Percentiles rank a stretch among this genome's conserved stretches.
Conservation (phyloP, 495 filamentous ascomycete genomes). For the Penicillium chermesinum region DNA sequence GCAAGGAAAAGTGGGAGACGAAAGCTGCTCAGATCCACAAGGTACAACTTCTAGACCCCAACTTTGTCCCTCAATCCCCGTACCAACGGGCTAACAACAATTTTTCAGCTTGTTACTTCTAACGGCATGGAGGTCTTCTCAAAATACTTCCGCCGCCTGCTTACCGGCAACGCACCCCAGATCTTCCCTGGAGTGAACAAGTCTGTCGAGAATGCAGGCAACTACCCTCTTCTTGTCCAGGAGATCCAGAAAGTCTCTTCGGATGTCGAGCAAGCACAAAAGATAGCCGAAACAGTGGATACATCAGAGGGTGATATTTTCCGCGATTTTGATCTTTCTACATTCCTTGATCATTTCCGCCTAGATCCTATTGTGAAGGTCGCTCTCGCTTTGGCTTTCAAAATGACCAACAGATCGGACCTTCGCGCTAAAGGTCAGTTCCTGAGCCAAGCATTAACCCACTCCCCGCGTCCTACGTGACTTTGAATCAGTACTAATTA, state of each 20-base stretch:
- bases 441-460: not conserved
- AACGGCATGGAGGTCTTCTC: slow-evolving; percentile 96
- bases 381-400: slow-evolving; percentile 83
- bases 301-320: slow-evolving; percentile 82
- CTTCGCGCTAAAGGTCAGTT: slow-evolving; percentile 79
- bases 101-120: slow-evolving; percentile 73
- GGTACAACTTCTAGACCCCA: slow-evolving; percentile 47
- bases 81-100: slow-evolving; percentile 11
- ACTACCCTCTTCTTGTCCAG: slow-evolving; percentile 71
- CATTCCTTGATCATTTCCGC: slow-evolving; percentile 90
- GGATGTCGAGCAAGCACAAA: slow-evolving; percentile 75
- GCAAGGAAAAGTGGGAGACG: slow-evolving; percentile 85
- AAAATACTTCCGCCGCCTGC: slow-evolving; percentile 85
- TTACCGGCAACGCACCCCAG: slow-evolving; percentile 75
- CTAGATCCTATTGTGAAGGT: slow-evolving; percentile 83
- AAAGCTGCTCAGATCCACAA: slow-evolving; percentile 87
- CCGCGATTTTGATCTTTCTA: slow-evolving; percentile 86
- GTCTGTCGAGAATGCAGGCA: slow-evolving; percentile 65
- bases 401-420: slow-evolving; percentile 69
- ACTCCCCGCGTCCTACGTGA: no score
- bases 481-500: slow-evolving; percentile 17
- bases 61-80: not conserved
- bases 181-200: slow-evolving; percentile 75
- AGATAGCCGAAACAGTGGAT: slow-evolving; percentile 90
- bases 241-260: slow-evolving; percentile 81